A percentile compares a stretch with the other conserved stretches of the same genome.
phyloP scores from a whole-genome alignment of 2,329 filamentous ascomycete species.

The Diaporthe vaccinii region DNA sequence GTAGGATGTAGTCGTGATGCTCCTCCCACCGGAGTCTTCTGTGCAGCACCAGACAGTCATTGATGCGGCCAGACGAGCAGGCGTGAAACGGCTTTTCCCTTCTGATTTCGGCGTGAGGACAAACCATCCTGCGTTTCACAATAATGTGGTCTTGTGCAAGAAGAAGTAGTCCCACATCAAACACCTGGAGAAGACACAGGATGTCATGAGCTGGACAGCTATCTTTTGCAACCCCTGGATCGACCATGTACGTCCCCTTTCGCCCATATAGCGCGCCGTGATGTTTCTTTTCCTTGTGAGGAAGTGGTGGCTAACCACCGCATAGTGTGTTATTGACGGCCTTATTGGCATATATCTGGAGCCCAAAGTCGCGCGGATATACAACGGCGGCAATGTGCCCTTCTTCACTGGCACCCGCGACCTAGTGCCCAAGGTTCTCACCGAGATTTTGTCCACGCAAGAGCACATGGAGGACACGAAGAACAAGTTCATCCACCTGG shows the following conservation, averaged over 20 bases:
- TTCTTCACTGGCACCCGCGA: neutral
- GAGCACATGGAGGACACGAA: neutral
- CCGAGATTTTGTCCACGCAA: neutral
- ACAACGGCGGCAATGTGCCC: neutral
- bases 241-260: neutral
- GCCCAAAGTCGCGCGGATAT: neutral
- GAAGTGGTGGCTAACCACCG: neutral
- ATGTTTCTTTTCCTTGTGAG: neutral
- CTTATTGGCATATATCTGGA: neutral
- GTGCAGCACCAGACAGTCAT: neutral
- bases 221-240: neutral
- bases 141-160: neutral
- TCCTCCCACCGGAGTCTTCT: neutral
- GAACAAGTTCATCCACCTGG: neutral
- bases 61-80: neutral
- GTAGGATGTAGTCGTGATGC: neutral
- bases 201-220: conserved; percentile 5
- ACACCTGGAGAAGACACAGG: neutral
- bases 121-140: neutral
- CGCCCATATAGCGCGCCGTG: too few relatives aligned
- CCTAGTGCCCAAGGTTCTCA: neutral
- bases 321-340: neutral
- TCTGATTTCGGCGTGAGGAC: neutral
- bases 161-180: neutral
- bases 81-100: neutral